Conservation (phyloP, 2,329 filamentous ascomycete species). For the Mariannaea sp. region DNA sequence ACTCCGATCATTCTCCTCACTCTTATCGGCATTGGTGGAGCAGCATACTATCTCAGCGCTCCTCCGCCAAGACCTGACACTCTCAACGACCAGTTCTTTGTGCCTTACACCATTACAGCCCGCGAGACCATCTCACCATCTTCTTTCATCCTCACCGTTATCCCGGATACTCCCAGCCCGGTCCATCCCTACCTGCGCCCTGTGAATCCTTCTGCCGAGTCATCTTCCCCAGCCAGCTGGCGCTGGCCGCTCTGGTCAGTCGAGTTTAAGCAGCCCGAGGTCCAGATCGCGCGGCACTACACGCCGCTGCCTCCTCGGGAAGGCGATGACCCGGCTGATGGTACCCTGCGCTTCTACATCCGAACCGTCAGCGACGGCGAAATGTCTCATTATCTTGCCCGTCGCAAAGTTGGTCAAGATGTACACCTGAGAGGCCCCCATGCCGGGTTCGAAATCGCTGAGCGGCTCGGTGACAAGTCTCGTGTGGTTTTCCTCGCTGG, state of each 20-base stretch:
- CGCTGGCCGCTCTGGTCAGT: constrained; percentile 77
- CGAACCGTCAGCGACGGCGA: constrained; percentile 80
- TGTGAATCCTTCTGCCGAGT: background rate
- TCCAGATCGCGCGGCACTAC: constrained; percentile 91
- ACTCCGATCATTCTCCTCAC: constrained; percentile 32
- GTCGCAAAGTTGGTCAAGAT: constrained; percentile 62
- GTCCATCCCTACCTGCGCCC: constrained; percentile 36
- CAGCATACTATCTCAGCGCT: constrained; percentile 36
- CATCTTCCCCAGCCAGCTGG: constrained; percentile 35
- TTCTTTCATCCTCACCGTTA: constrained; percentile 70
- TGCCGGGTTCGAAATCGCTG: constrained; percentile 62
- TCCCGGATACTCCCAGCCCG: constrained; percentile 44
- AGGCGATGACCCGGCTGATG: constrained; percentile 39
- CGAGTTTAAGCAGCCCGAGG: constrained; percentile 90
- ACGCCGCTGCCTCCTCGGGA: constrained; percentile 74
- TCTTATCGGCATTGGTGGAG: constrained; percentile 32
- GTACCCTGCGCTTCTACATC: constrained; percentile 72
- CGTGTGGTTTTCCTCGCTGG: constrained; percentile 85
- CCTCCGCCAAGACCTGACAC: constrained; percentile 33
- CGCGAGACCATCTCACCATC: constrained; percentile 68
- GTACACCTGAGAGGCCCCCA: constrained; percentile 82
- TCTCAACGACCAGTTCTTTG: constrained; percentile 66
- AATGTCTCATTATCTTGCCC: constrained; percentile 80
- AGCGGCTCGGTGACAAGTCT: constrained; percentile 38
- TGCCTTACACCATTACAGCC: constrained; percentile 66